These are phyloP conservation scores for Dactylonectria macrodidyma DNA, from an alignment of 2,329 filamentous ascomycete species.

Conservation along the genomic window DNA sequence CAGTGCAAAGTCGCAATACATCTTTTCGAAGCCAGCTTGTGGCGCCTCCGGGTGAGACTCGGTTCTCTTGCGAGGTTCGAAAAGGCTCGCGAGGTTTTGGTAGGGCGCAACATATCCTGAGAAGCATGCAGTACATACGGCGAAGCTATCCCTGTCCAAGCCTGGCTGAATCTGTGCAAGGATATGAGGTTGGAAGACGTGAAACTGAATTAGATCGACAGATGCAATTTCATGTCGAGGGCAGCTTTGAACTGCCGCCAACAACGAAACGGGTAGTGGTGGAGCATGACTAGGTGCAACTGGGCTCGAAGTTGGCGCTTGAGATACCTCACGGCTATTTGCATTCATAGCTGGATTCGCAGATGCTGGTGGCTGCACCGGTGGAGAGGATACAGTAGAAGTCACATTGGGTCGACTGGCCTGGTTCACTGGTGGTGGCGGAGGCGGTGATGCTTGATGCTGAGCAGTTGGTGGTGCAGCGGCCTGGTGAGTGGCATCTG, in stretches of 20 bases:
- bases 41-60: not conserved
- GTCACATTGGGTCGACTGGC: not conserved
- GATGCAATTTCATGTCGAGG: not conserved
- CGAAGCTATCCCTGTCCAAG: not conserved
- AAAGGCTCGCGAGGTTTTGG: constrained; percentile 4
- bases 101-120: not conserved
- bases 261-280: not conserved
- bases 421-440: not conserved
- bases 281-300: not conserved
- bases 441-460: not conserved
- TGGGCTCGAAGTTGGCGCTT: not conserved
- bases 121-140: constrained; percentile 7
- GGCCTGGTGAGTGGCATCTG: not conserved
- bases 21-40: constrained; percentile 8
- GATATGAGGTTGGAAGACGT: constrained; percentile 10
- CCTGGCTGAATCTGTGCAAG: constrained; percentile 11
- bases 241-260: not conserved
- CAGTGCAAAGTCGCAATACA: constrained; percentile 12
- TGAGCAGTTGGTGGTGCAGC: not conserved
- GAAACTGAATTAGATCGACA: constrained; percentile 13
- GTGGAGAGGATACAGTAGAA: not conserved
- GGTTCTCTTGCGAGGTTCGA: constrained; percentile 2
- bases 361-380: not conserved
- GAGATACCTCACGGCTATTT: not conserved
- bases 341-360: not conserved